phyloP scores from a whole-genome alignment of 139 green algal species.

The Nannochloris sp. region DNA sequence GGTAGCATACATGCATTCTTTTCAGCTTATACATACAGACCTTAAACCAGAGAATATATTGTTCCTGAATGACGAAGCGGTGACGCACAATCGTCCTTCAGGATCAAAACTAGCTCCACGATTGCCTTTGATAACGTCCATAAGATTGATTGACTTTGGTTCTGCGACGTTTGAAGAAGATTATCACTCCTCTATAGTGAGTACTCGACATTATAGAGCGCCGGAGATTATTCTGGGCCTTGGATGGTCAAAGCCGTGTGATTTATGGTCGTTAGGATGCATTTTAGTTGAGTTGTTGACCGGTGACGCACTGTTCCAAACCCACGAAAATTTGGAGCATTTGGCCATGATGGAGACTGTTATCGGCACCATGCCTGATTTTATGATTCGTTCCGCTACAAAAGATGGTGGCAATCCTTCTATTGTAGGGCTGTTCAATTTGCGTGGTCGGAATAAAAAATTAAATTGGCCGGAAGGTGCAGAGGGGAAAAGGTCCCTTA shows the following conservation, averaged over 20 bases:
- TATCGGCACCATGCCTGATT: constrained; percentile 61
- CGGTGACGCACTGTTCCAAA: constrained; percentile 89
- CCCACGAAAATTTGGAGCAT: constrained; percentile 98
- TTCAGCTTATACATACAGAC: constrained; percentile 93
- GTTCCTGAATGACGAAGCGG: constrained; percentile 24
- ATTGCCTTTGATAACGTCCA: constrained; percentile 50
- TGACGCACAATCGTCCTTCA: not conserved
- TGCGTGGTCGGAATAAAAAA: not conserved
- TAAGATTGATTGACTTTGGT: constrained; percentile 96
- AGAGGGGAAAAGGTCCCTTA: constrained; percentile 57
- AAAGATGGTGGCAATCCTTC: not conserved
- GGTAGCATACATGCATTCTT: constrained; percentile 82
- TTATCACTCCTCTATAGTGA: constrained; percentile 77
- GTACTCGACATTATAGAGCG: constrained; percentile 93
- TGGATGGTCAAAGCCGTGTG: constrained; percentile 86
- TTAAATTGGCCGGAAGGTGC: constrained; percentile 75
- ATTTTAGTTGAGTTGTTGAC: constrained; percentile 94
- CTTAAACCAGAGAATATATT: constrained; percentile 99
- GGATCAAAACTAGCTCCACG: constrained; percentile 6
- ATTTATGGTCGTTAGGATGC: constrained; percentile 94
- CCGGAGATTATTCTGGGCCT: constrained; percentile 94
- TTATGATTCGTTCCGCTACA: constrained; percentile 15
- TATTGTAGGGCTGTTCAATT: constrained; percentile 6
- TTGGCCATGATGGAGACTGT: constrained; percentile 97
- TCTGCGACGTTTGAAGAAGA: constrained; percentile 89